Base-by-base conservation (phyloP, 1,284 basidiomycete genomes). In the Sporisorium exsertum region DNA sequence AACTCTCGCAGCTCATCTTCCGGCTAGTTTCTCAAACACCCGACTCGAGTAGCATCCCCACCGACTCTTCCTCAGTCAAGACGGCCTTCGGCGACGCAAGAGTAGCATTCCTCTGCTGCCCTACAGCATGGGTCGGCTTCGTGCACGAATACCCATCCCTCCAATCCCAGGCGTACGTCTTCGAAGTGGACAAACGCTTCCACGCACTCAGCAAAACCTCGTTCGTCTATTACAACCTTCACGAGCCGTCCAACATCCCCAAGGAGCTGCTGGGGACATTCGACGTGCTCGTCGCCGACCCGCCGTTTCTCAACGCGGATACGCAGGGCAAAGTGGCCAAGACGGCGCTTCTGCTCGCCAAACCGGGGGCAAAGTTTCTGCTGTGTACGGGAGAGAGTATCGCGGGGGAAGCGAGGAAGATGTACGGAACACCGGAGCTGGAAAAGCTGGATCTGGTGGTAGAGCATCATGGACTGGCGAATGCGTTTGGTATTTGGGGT, bases 41-140 rank as follows among this genome's bases (percentile, higher is more conserved):
- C 49, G n/a, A 43, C 9, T 47, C 58, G 10, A 43, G 45, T 5
- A 2, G 24, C 22, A 55, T 65, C 15, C 50, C 63, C 7, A 24
- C 35, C 20, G 46, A 58, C 32, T 1, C n/a, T 5, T 29, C 33
- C 2, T 50, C 18, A 2, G 40, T 71, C 12, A 58, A 46, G 24
- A 12, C 16, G 24, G 49, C 46, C 27, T 65, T 63, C 29, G 64
- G 60, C 12, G 22, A 43, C n/a, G 60, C 61, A 8, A 42, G 52
- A 10, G 58, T 85, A 46, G 84, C 77, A 7, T 86, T 85, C 72
- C 76, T 86, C n/a, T 85, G 78, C 61, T 86, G 81, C 26, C 85
- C 85, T 5, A 86, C 85, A 0, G 81, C 77, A 9, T 86, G 80
- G 79, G 82, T 86, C 35, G 83, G 77, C 4, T 85, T 85, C 62